A percentile compares a stretch with the other conserved stretches of the same genome.
phyloP scores from a whole-genome alignment of 768 basidiomycete species.

The Lentinula sp. region DNA sequence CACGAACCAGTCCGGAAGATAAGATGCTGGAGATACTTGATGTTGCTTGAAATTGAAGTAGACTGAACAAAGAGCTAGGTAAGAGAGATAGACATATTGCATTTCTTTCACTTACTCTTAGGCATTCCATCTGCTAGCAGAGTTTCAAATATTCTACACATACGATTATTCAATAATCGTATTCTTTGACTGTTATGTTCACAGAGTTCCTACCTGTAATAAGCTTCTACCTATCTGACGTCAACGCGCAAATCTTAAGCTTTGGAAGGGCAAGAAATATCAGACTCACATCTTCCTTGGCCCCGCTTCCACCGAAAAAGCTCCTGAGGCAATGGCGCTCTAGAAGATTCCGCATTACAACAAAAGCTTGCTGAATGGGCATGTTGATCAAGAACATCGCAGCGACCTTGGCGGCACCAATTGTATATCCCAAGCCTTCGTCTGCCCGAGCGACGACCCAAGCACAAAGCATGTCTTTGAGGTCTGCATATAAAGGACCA shows the following conservation, averaged over 20 bases:
- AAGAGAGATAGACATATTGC: neutral
- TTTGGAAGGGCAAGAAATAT: neutral
- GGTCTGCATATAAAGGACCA: conserved; percentile 76
- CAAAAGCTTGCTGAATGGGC: conserved; percentile 66
- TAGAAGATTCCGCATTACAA: conserved; percentile 79
- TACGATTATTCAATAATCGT: too few species aligned
- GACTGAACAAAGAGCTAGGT: conserved; percentile 35
- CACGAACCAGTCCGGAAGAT: conserved; percentile 76
- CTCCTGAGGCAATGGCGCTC: conserved; percentile 81
- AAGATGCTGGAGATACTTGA: conserved; percentile 80
- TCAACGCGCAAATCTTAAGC: conserved; percentile 18
- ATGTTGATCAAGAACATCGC: conserved; percentile 87
- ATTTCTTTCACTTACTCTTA: conserved; percentile 53
- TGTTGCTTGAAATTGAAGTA: conserved; percentile 95
- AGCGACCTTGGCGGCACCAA: conserved; percentile 67
- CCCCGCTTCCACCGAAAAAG: conserved; percentile 68
- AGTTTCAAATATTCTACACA: conserved; percentile 80
- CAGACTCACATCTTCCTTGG: conserved; percentile 72
- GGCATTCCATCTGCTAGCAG: conserved; percentile 91
- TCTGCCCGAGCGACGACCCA: conserved; percentile 86
- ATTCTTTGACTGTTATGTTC: too few species aligned
- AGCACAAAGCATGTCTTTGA: conserved; percentile 79
- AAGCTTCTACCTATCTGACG: conserved; percentile 69
- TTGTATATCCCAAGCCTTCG: conserved; percentile 70
- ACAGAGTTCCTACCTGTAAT: conserved; percentile 58